A percentile compares a stretch with the other conserved stretches of the same genome.
Evolutionary conservation across 148 eudicot species (phyloP).

Genomic region (Rhododendron ferrugineum): DNA sequence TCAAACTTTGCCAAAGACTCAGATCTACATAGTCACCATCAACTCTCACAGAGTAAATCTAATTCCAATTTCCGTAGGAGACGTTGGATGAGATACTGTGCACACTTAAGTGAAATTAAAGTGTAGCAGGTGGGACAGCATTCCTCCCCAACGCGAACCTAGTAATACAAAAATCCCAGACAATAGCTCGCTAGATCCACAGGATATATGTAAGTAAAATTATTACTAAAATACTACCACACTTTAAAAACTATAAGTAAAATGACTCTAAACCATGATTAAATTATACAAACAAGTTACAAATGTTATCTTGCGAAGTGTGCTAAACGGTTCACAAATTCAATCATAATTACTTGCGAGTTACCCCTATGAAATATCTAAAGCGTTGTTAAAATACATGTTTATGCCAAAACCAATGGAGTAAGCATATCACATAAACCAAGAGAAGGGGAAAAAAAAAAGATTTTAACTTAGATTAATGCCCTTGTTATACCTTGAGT

Average conservation of each 20-base stretch:
- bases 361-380: not conserved
- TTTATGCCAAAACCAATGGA: not conserved
- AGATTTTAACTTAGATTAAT: not conserved
- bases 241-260: not conserved
- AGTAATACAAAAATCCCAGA: not conserved
- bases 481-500: slow-evolving; percentile 38
- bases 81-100: not conserved
- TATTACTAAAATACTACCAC: not conserved
- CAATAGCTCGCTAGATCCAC: not conserved
- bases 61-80: not conserved
- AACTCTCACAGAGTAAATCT: not conserved
- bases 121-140: not conserved
- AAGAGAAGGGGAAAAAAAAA: not conserved
- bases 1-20: not conserved
- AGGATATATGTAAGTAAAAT: not conserved
- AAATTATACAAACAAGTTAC: not conserved
- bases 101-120: not conserved
- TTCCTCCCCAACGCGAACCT: not conserved
- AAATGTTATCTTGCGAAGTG: not conserved
- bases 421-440: not conserved
- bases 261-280: not conserved
- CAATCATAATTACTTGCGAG: not conserved
- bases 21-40: not conserved
- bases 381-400: not conserved
- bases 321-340: not conserved